Conservation (phyloP, 768 basidiomycete genomes). For the Termitomyces sp. region DNA sequence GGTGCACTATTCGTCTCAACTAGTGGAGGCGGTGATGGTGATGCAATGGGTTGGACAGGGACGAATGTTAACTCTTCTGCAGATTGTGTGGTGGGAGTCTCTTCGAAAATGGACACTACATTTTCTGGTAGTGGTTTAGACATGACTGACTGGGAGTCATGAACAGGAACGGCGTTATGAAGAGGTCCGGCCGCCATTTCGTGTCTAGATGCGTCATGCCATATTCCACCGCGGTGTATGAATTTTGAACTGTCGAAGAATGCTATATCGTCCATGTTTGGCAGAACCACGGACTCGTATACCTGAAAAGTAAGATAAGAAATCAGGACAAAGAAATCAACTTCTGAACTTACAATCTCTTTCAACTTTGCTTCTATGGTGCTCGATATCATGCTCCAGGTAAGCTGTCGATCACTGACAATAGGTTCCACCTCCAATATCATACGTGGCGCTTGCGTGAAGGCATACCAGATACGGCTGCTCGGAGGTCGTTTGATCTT, state of each 20-base stretch:
- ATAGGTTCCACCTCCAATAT: slow-evolving; percentile 89
- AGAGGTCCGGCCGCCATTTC: slow-evolving; percentile 25
- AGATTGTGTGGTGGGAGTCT: slow-evolving; percentile 13
- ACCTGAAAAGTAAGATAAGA: slow-evolving; percentile 52
- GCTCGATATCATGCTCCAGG: slow-evolving; percentile 87
- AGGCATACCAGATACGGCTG: slow-evolving; percentile 94
- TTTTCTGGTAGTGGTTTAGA: slow-evolving; percentile 34
- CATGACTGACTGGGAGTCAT: slow-evolving; percentile 29
- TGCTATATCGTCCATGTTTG: slow-evolving; percentile 97
- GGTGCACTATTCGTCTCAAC: slow-evolving; percentile 4
- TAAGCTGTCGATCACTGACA: slow-evolving; percentile 91
- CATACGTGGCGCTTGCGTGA: slow-evolving; percentile 87
- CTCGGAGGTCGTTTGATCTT: slow-evolving; percentile 94
- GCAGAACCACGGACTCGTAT: slow-evolving; percentile 89
- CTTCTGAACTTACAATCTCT: slow-evolving; percentile 65
- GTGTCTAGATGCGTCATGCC: slow-evolving; percentile 65
- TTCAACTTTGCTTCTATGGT: slow-evolving; percentile 87
- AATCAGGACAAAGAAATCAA: not conserved
- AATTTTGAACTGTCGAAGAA: slow-evolving; percentile 81
- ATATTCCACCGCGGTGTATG: slow-evolving; percentile 83
- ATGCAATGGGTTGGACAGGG: slow-evolving; percentile 3
- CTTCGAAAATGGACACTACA: slow-evolving; percentile 4
- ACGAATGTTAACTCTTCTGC: slow-evolving; percentile 18
- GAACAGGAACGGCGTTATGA: slow-evolving; percentile 12
- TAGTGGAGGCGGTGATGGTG: slow-evolving; percentile 4